Evolutionary conservation across 1,284 basidiomycete species (phyloP).

Genomic region (Sporisorium graminicola): DNA sequence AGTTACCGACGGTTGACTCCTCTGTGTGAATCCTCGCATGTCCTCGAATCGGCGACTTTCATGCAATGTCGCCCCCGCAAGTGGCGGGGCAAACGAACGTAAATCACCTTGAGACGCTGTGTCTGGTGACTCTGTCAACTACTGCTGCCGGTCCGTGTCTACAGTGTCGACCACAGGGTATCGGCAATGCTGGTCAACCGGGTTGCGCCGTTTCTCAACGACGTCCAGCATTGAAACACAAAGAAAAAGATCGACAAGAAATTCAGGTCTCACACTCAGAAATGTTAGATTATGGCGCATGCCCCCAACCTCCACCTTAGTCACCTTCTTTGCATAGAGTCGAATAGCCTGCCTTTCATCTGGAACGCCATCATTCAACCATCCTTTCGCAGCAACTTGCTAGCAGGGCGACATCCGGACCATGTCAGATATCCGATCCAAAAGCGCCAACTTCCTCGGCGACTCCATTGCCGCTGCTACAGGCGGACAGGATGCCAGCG

Average conservation of each 20-base stretch:
- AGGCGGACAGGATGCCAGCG: slow-evolving; percentile 19
- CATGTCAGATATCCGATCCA: slow-evolving; percentile 45
- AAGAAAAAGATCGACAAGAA: not conserved
- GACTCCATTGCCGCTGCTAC: slow-evolving; percentile 37
- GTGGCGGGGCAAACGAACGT: no score
- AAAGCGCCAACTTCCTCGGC: slow-evolving; percentile 34
- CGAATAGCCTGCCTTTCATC: not conserved
- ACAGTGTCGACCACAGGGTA: no score
- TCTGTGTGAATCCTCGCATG: not conserved
- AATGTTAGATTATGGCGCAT: no score
- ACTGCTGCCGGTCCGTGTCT: no score
- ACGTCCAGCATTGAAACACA: not conserved
- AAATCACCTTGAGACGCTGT: no score
- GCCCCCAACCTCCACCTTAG: slow-evolving; percentile 33
- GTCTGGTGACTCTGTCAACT: no score
- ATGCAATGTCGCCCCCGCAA: no score
- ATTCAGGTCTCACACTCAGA: no score
- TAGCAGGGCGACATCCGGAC: not conserved
- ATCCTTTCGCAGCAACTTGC: not conserved
- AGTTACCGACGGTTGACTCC: not conserved
- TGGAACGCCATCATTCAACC: no score
- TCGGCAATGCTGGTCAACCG: no score
- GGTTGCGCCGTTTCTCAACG: no score
- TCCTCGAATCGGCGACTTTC: not conserved
- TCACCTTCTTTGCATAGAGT: slow-evolving; percentile 9